A percentile compares a stretch with the other conserved stretches of the same genome.
phyloP scores from a whole-genome alignment of 73 alveolate species.

The Durusdinium trenchii region DNA sequence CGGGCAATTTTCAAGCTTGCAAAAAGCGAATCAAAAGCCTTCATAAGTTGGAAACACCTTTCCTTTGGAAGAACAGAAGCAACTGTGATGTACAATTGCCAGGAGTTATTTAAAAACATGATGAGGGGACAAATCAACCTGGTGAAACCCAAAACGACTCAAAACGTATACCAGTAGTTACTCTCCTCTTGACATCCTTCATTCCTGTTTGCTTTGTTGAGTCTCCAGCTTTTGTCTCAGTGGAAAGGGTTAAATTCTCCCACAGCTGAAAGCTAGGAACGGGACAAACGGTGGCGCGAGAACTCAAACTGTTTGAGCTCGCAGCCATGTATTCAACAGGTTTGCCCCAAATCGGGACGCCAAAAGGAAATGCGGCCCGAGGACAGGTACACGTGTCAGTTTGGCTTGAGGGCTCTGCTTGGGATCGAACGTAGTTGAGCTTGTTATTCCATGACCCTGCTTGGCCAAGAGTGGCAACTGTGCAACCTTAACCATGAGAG shows the following conservation, averaged over 20 bases:
- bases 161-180: too few relatives aligned
- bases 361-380: not conserved
- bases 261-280: conserved; percentile 52
- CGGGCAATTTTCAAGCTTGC: not conserved
- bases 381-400: not conserved
- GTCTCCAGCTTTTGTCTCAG: too few relatives aligned
- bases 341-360: conserved; percentile 15
- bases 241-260: not conserved
- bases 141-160: not conserved
- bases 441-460: not conserved
- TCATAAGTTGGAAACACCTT: not conserved
- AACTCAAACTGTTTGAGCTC: conserved; percentile 26
- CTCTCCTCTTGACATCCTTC: too few relatives aligned
- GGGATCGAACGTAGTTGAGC: not conserved
- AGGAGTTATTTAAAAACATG: not conserved
- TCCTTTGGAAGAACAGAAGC: too few relatives aligned
- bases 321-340: conserved; percentile 39
- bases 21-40: not conserved
- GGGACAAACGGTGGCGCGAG: conserved; percentile 58
- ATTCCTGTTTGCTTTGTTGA: too few relatives aligned
- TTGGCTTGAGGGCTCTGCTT: not conserved
- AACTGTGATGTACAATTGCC: too few relatives aligned
- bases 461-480: too few relatives aligned
- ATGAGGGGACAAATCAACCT: not conserved
- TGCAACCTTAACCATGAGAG: too few relatives aligned